Evolutionary conservation across 495 filamentous ascomycete species (phyloP).

Genomic region (Aspergillus haitiensis): DNA sequence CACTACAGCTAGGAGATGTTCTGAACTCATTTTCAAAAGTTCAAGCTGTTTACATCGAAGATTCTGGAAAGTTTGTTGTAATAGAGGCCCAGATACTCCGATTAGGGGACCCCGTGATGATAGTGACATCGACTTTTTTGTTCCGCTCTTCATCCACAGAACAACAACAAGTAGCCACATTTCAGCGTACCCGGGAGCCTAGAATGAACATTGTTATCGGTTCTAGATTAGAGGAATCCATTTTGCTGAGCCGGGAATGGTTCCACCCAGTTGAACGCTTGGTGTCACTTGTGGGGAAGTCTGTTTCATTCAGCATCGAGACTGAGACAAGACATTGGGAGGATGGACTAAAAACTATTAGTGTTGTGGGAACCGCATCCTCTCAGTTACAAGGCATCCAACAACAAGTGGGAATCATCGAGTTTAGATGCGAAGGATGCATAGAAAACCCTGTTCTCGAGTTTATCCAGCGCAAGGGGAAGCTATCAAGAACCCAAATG

Average conservation of each 20-base stretch:
- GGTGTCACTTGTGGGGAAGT: conserved; percentile 22
- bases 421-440: conserved; percentile 17
- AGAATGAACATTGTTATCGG: conserved; percentile 16
- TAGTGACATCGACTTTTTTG: conserved; percentile 32
- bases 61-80: conserved; percentile 27
- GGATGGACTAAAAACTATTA: conserved; percentile 9
- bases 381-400: neutral
- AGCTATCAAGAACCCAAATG: neutral
- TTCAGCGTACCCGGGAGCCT: conserved; percentile 21
- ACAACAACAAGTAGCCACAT: conserved; percentile 10
- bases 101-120: conserved; percentile 25
- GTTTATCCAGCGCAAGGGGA: conserved; percentile 34
- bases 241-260: conserved; percentile 28
- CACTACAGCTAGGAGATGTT: conserved; percentile 31
- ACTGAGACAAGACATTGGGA: conserved; percentile 17
- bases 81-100: conserved; percentile 31
- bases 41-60: conserved; percentile 24
- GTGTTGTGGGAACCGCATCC: conserved; percentile 16
- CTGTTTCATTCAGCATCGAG: conserved; percentile 22
- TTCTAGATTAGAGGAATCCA: conserved; percentile 16
- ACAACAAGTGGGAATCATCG: conserved; percentile 11
- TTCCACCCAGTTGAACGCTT: conserved; percentile 17
- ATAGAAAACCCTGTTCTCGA: conserved; percentile 35
- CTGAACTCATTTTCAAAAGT: conserved; percentile 23
- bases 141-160: conserved; percentile 22